Base-by-base conservation (phyloP, 768 basidiomycete species). In the Chalciporus chontae region DNA sequence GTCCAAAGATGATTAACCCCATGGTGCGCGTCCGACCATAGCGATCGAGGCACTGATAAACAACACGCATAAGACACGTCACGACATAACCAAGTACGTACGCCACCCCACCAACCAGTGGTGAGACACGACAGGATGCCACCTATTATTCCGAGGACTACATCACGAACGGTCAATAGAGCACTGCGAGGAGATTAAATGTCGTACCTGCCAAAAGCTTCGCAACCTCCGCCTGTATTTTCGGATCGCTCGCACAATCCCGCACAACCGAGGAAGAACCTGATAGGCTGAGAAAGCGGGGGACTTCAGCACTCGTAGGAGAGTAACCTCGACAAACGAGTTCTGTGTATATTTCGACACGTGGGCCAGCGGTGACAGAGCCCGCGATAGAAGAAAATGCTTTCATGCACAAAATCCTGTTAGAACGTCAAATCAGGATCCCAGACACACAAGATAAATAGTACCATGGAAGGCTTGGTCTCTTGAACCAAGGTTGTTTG, bases 281-380 rank as follows among this genome's bases (percentile, higher is more conserved):
- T 4, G 14, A 8, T 9, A 36, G n/a, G 5, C 7, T 7, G 15
- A n/a, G 34, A 36, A 36, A 36, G 9, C 5, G 15, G 15, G 34
- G 34, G 15, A 8, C 34, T 6, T 36, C 14, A n/a, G 34, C 31
- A 14, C 13, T 15, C n/a, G 0, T 6, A 3, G 8, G 17, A 18
- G 37, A 18, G 18, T 47, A 47, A 9, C 38, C 8, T 47, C 45
- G 37, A 27, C 45, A 47, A 21, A 47, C 27, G 26, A 47, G 45
- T 29, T 47, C 45, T 40, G 45, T 47, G 14, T 47, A 47, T 47
- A 47, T 39, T 21, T 47, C 45, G 18, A 47, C 32, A n/a, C 45
- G 45, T 8, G 45, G 45, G 14, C 45, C 45, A n/a, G 45, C 45
- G 18, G 45, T 47, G 37, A 47, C 27, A 29, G 45, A 24, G 29